Conservation (phyloP, 306 rosid genomes). For the Abrus pulchellus region DNA sequence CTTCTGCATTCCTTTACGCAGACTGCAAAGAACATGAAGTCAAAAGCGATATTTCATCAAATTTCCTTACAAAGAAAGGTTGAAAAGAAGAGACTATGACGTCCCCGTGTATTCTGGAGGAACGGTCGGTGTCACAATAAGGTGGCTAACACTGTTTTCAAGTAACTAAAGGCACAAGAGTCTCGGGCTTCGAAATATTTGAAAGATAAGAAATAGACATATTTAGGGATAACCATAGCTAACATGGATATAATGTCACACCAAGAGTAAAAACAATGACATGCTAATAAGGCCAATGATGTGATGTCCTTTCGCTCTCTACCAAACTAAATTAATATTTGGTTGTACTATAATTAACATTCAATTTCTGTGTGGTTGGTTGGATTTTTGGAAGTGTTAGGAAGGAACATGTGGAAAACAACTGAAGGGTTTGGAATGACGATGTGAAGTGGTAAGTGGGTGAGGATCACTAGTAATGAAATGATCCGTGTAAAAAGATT, state of each 20-base stretch:
- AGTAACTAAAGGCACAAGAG: slow-evolving; percentile 32
- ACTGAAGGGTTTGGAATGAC: slow-evolving; percentile 34
- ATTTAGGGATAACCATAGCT: slow-evolving; percentile 32
- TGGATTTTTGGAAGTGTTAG: slow-evolving; percentile 45
- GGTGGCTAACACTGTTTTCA: slow-evolving; percentile 51
- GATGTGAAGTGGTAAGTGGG: slow-evolving; percentile 41
- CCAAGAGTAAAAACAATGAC: slow-evolving; percentile 62
- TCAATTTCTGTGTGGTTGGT: slow-evolving; percentile 51
- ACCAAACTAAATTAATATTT: slow-evolving; percentile 43
- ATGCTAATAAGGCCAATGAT: slow-evolving; percentile 62
- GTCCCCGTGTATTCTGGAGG: slow-evolving; percentile 64
- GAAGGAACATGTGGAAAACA: slow-evolving; percentile 45
- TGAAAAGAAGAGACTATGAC: slow-evolving; percentile 53
- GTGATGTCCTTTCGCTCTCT: slow-evolving; percentile 48
- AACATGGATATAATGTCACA: slow-evolving; percentile 35
- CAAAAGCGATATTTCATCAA: slow-evolving; percentile 62
- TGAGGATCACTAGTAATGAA: slow-evolving; percentile 24
- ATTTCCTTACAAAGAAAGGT: slow-evolving; percentile 60
- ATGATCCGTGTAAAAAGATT: slow-evolving; percentile 42
- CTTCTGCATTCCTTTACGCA: slow-evolving; percentile 21
- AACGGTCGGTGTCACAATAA: slow-evolving; percentile 59
- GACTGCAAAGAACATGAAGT: slow-evolving; percentile 52
- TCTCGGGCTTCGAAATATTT: slow-evolving; percentile 42
- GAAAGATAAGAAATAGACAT: slow-evolving; percentile 27
- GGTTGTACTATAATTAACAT: slow-evolving; percentile 27